Base-by-base conservation (phyloP, 257 asterid genomes). In the Marsdenia floribunda region DNA sequence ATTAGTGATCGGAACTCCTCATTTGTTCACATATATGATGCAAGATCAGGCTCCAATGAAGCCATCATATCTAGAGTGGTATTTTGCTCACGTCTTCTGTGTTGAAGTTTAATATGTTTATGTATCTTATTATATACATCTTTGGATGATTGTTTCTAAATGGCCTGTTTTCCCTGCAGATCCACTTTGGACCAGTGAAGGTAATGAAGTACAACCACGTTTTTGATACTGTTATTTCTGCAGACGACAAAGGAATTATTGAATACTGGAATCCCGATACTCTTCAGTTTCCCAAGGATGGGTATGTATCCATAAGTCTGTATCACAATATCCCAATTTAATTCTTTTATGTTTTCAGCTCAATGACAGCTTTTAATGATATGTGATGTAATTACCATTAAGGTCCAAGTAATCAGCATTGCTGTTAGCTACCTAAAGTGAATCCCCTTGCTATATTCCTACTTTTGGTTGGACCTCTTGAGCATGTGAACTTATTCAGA, bases 211-310 rank as follows among this genome's bases (percentile, higher is more conserved):
- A 88, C 96, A 95, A 95, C 87, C 91, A 86, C 69, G 91, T 86
- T 72, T 87, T 80, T 75, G 94, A 95, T 79, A 80, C 89, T 44
- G 98, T 92, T 82, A 85, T 95, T 55, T 95, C 99, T 75, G 98
- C 97, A 71, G 99, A 95, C 69, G 97, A 89, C 72, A 95, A 85
- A 84, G 99, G 99, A 77, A 90, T 92, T 69, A 87, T 95, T 77
- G 99, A 95, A 75, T 95, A 95, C 83, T 95, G 99, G 99, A 85
- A 80, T 80, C 98, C 99, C 80, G 83, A 79, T 75, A 84, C 99
- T 7, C 93, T 95, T 82, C 84, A 86, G 83, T 92, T 92, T 81
- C 98, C 99, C 13, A 96, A 85, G 77, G 80, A 90, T 72, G 96
- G 90, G 98, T 92, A 79, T 68, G 87, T 75, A 44, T 77, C 59